A percentile compares a stretch with the other conserved stretches of the same genome.
phyloP scores from a whole-genome alignment of 306 rosid species.

The Rosa rugosa region DNA sequence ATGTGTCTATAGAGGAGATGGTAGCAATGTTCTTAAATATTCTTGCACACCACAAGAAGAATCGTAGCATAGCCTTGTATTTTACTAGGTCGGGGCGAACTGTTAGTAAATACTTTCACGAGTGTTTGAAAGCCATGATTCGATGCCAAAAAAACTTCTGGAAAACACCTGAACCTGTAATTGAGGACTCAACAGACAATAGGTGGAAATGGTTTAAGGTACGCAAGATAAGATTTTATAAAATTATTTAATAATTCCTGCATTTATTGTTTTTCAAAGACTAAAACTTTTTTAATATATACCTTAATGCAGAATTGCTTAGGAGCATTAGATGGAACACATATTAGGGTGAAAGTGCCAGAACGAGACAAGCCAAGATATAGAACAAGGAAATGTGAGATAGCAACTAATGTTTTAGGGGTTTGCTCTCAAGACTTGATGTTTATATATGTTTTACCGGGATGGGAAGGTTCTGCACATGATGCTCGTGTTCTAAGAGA shows the following conservation, averaged over 20 bases:
- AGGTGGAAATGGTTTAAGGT: constrained; percentile 13
- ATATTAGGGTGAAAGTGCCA: constrained; percentile 1
- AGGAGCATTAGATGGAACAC: constrained; percentile 18
- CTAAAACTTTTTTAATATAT: too few species aligned
- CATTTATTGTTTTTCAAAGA: too few species aligned
- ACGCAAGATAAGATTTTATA: not conserved
- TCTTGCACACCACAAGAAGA: not conserved
- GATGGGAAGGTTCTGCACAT: constrained; percentile 5
- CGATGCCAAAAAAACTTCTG: not conserved
- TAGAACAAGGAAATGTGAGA: not conserved
- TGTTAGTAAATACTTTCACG: constrained; percentile 11
- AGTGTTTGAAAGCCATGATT: not conserved
- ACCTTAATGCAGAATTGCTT: constrained; percentile 2
- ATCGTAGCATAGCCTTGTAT: not conserved
- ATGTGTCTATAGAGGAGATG: not conserved
- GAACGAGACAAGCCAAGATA: not conserved
- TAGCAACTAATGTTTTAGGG: not conserved
- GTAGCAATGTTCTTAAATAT: not conserved
- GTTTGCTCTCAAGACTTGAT: not conserved
- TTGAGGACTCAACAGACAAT: not conserved
- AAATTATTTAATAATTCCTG: not conserved
- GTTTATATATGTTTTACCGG: not conserved
- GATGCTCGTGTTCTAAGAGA: not conserved
- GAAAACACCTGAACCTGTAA: not conserved
- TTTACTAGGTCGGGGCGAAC: constrained; percentile 2